These are phyloP conservation scores for Zygosaccharomyces sapae DNA, from an alignment of 1,139 yeast genomes.

Conservation along the genomic window DNA sequence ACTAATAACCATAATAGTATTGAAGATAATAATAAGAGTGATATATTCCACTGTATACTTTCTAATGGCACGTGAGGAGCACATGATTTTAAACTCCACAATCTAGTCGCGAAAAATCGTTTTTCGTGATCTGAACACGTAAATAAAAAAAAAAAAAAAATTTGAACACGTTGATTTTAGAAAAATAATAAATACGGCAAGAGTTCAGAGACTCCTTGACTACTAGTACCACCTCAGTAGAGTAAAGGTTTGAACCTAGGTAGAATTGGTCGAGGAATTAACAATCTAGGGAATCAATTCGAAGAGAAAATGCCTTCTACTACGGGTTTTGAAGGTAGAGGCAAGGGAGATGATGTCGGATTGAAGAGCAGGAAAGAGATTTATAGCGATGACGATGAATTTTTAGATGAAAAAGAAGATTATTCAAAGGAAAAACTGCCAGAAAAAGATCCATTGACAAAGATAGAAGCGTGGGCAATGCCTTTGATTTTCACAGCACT, in stretches of 20 bases:
- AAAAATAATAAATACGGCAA: constrained; percentile 9
- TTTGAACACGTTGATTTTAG: constrained; percentile 7
- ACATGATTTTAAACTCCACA: not conserved
- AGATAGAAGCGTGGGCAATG: constrained; percentile 46
- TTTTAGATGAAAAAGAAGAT: constrained; percentile 19
- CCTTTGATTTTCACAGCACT: constrained; percentile 60
- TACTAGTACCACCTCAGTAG: not conserved
- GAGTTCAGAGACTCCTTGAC: not conserved
- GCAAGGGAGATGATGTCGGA: constrained; percentile 11
- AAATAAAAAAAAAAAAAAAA: constrained; percentile 5
- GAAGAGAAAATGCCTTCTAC: constrained; percentile 18
- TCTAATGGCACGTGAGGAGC: not conserved
- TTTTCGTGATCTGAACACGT: constrained; percentile 11
- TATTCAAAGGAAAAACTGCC: constrained; percentile 19
- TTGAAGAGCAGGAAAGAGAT: constrained; percentile 16
- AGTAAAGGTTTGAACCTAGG: not conserved
- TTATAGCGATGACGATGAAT: constrained; percentile 13
- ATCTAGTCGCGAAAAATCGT: constrained; percentile 4
- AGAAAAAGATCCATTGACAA: constrained; percentile 23
- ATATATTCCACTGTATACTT: no score
- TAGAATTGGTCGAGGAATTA: constrained; percentile 1
- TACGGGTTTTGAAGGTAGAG: constrained; percentile 19
- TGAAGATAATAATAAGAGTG: no score
- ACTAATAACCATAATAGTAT: no score
- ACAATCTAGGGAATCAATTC: constrained; percentile 10